A percentile compares a stretch with the other conserved stretches of the same genome.
phyloP scores from a whole-genome alignment of 345 rosid genomes.

The Hibiscus mutabilis region DNA sequence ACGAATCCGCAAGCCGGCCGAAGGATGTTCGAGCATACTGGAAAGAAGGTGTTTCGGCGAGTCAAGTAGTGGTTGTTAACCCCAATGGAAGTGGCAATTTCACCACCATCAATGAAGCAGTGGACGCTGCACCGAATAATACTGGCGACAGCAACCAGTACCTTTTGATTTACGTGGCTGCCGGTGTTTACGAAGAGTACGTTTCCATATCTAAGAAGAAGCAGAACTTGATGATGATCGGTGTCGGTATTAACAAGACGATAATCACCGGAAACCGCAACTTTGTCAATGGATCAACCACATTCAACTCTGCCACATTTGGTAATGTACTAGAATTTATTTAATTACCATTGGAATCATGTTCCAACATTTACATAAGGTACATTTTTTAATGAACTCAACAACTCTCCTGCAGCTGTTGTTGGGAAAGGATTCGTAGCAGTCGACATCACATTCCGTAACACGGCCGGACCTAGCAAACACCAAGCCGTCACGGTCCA shows the following conservation, averaged over 20 bases:
- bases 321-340: conserved; percentile 18
- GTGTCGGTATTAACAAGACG: conserved; percentile 46
- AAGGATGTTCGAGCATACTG: conserved; percentile 20
- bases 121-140: conserved; percentile 40
- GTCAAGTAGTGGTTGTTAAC: conserved; percentile 35
- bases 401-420: conserved; percentile 21
- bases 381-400: neutral
- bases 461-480: conserved; percentile 51
- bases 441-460: conserved; percentile 40
- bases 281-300: conserved; percentile 40
- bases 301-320: conserved; percentile 51
- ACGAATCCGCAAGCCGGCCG: conserved; percentile 27
- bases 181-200: conserved; percentile 46
- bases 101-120: conserved; percentile 38
- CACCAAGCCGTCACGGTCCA: conserved; percentile 53
- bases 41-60: neutral
- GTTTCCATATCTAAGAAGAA: conserved; percentile 34
- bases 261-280: conserved; percentile 47
- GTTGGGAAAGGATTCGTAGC: conserved; percentile 41
- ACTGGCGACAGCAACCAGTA: conserved; percentile 17
- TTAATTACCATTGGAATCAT: neutral
- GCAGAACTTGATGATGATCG: conserved; percentile 42
- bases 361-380: neutral
- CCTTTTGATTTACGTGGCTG: conserved; percentile 34
- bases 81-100: conserved; percentile 33